Evolutionary conservation across 2,329 filamentous ascomycete species (phyloP), one percentile per base, ranked within the genome.

Genomic region (Madurella fahalii): DNA sequence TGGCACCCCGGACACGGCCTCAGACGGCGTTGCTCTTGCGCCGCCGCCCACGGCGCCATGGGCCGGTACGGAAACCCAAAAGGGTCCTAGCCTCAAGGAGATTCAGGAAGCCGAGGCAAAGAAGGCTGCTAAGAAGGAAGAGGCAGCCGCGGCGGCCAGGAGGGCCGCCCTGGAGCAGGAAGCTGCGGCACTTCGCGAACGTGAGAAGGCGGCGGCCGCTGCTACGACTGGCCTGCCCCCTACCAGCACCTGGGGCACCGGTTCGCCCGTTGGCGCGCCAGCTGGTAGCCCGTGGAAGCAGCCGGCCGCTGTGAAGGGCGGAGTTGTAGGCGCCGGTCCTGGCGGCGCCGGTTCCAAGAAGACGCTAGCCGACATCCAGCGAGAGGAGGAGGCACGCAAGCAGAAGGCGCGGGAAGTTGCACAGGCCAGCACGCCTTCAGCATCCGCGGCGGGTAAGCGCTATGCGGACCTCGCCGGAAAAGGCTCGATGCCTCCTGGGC

Each of bases 31-130:
- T 4, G 67, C 71, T 1, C 67, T 72, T 7, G 67, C 71, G 9
- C 78, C 81, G 2, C 83, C 91, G 4, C 90, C 93, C 0, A 75
- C 96, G 61, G 94, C 94, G 0, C 94, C 94, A 0, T 99, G 94
- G 94, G 94, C 94, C 2, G 86, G 88, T 47, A 74, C 78, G 5
- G 79, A 84, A 57, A 74, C 80, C 20, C 84, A 89, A 40, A 95
- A 89, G 71, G 92, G 91, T 0, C 94, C 93, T 2, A 96, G 92
- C 57, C 76, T 99, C 59, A 95, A 91, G 73, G 92, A 99, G 68
- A 99, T 99, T 20, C 94, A 99, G 70, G 93, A 96, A 70, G 87
- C 90, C 4, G 94, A 99, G 70, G 93, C 93, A 37, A 90, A 88
- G 67, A 95, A 94, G 69, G 92, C 92, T 11, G 93, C 93, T 49